Percentiles rank a stretch among this genome's conserved stretches.
phyloP scores from a whole-genome alignment of 2,329 filamentous ascomycete genomes.

The Cercospora citrullina region DNA sequence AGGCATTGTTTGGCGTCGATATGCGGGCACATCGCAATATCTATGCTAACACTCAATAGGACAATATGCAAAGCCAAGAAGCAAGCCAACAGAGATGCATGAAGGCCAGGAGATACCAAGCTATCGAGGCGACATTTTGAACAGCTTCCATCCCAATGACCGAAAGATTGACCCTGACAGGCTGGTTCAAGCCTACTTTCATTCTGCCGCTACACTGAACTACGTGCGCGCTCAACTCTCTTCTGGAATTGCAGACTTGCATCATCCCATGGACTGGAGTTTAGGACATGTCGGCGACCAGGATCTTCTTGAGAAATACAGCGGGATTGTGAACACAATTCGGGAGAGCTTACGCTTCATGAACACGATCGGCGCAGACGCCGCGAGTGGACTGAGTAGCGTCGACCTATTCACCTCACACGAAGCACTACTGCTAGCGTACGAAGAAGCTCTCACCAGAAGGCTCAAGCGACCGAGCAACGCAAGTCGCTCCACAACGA shows the following conservation, averaged over 20 bases:
- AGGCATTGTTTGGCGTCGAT: neutral
- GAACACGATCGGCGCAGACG: constrained; percentile 87
- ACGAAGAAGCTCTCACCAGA: constrained; percentile 85
- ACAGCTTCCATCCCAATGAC: constrained; percentile 77
- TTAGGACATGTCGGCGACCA: constrained; percentile 88
- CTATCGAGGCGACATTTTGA: constrained; percentile 94
- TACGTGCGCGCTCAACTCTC: constrained; percentile 82
- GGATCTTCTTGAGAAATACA: constrained; percentile 81
- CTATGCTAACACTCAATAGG: neutral
- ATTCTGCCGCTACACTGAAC: constrained; percentile 92
- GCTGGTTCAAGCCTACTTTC: constrained; percentile 84
- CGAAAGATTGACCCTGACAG: constrained; percentile 78
- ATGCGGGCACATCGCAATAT: neutral
- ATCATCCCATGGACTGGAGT: constrained; percentile 91
- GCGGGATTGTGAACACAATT: constrained; percentile 78
- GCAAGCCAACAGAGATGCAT: constrained; percentile 79
- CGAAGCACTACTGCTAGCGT: constrained; percentile 90
- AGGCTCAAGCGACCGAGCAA: constrained; percentile 65
- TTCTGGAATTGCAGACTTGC: constrained; percentile 88
- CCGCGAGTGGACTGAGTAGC: constrained; percentile 78
- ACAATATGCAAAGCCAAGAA: constrained; percentile 94
- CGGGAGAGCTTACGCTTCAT: constrained; percentile 85
- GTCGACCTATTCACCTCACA: constrained; percentile 96
- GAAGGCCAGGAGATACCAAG: constrained; percentile 80
- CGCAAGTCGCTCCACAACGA: constrained; percentile 34